These are phyloP conservation scores for Priceomyces medius DNA, from an alignment of 805 yeast species.

Conservation along the genomic window DNA sequence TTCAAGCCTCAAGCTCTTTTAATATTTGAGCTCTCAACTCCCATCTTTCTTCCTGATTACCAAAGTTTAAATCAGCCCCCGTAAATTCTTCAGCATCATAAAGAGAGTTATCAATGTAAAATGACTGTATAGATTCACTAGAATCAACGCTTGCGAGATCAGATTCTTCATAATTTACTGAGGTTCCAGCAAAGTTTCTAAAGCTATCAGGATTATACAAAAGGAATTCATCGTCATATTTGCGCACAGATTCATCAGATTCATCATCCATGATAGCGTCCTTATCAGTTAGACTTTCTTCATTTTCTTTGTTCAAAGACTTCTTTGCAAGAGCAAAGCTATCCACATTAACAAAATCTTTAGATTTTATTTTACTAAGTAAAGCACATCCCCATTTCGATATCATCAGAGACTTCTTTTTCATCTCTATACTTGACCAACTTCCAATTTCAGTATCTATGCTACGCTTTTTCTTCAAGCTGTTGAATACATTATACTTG, in stretches of 20 bases:
- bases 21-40: slow-evolving; percentile 40
- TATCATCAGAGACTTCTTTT: slow-evolving; percentile 5
- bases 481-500: background rate
- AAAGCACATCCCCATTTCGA: slow-evolving; percentile 13
- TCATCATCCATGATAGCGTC: background rate
- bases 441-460: background rate
- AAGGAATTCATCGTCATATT: slow-evolving; percentile 30
- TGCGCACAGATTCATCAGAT: slow-evolving; percentile 8
- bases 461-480: slow-evolving; percentile 3
- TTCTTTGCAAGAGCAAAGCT: background rate
- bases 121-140: slow-evolving; percentile 24
- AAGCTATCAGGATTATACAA: slow-evolving; percentile 21
- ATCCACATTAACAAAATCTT: slow-evolving; percentile 4
- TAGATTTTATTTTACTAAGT: slow-evolving; percentile 12
- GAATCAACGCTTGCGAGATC: slow-evolving; percentile 20
- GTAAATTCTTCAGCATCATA: slow-evolving; percentile 4
- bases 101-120: slow-evolving; percentile 6
- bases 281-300: background rate
- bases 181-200: slow-evolving; percentile 25
- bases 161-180: slow-evolving; percentile 14
- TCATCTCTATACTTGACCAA: slow-evolving; percentile 2
- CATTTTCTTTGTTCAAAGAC: background rate
- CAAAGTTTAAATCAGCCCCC: slow-evolving; percentile 11
- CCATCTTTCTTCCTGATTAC: slow-evolving; percentile 34
- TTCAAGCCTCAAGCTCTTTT: slow-evolving; percentile 27